phyloP scores from a whole-genome alignment of 805 yeast species.

The Starmerella asiatica region DNA sequence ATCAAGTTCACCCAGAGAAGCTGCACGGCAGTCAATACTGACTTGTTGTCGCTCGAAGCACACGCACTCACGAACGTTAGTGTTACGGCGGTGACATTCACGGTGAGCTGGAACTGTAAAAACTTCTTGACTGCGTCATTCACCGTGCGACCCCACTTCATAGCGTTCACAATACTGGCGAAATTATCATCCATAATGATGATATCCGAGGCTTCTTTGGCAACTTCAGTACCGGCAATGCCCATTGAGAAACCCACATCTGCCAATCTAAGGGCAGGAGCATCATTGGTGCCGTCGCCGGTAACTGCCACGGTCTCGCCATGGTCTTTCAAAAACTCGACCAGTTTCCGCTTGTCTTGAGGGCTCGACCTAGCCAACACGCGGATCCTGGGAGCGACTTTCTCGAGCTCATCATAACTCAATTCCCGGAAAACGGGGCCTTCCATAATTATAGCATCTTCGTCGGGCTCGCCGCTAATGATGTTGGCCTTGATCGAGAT shows the following conservation, averaged over 20 bases:
- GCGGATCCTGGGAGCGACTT: constrained; percentile 56
- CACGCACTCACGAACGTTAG: constrained; percentile 91
- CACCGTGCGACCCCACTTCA: constrained; percentile 97
- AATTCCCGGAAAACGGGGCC: constrained; percentile 80
- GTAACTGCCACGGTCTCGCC: constrained; percentile 98
- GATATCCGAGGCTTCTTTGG: constrained; percentile 92
- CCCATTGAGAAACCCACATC: constrained; percentile 99
- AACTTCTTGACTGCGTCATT: constrained; percentile 88
- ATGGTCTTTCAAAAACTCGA: constrained; percentile 57
- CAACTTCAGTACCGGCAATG: constrained; percentile 95
- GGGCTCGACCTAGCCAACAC: constrained; percentile 94
- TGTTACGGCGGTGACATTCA: constrained; percentile 89
- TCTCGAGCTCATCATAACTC: constrained; percentile 39
- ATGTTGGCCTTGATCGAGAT: constrained; percentile 82
- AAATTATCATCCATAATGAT: constrained; percentile 91
- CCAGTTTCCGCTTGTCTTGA: constrained; percentile 81
- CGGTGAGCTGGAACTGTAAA: constrained; percentile 92
- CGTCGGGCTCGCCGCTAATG: constrained; percentile 33
- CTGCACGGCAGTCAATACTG: constrained; percentile 95
- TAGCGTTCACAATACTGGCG: constrained; percentile 86
- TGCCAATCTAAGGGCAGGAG: constrained; percentile 90
- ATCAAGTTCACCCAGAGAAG: constrained; percentile 93
- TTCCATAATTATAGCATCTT: constrained; percentile 63
- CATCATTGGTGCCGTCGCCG: constrained; percentile 99
- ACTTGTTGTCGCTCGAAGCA: constrained; percentile 58